Conservation (phyloP, 768 basidiomycete genomes). For the Neoboletus brunneissimus region DNA sequence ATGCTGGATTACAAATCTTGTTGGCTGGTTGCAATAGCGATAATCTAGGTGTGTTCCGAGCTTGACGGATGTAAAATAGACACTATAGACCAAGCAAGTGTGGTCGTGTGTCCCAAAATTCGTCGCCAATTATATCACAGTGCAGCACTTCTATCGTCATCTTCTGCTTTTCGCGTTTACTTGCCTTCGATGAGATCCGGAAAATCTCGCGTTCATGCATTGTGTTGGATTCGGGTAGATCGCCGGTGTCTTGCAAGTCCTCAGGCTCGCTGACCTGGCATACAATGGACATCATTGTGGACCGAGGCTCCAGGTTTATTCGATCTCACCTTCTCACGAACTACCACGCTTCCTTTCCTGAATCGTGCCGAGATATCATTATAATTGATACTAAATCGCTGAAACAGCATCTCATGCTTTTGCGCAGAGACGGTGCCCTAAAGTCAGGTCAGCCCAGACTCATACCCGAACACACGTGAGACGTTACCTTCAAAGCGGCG, state of each 20-base stretch:
- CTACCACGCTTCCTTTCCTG: conserved; percentile 81
- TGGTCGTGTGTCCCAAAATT: conserved; percentile 71
- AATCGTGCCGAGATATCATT: conserved; percentile 68
- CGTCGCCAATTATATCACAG: conserved; percentile 79
- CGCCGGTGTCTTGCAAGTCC: not conserved
- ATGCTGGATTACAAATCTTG: not conserved
- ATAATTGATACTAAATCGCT: conserved; percentile 84
- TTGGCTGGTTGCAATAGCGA: not conserved
- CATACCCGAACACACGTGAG: not conserved
- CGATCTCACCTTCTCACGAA: conserved; percentile 55
- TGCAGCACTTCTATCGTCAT: conserved; percentile 61
- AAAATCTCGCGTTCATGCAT: not conserved
- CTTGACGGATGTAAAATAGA: no score
- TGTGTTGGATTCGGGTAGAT: not conserved
- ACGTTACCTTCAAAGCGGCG: conserved; percentile 63
- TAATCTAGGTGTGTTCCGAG: not conserved
- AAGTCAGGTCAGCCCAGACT: conserved; percentile 9
- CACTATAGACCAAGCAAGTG: conserved; percentile 40
- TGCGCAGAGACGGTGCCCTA: conserved; percentile 87
- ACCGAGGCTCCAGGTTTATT: not conserved
- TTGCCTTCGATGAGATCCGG: conserved; percentile 24
- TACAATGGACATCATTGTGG: not conserved
- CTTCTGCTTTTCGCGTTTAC: conserved; percentile 35
- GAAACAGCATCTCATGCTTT: conserved; percentile 90
- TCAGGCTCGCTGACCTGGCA: conserved; percentile 10